These are phyloP conservation scores for Xylaria palmicola DNA, from an alignment of 495 filamentous ascomycete species.

Conservation along the genomic window DNA sequence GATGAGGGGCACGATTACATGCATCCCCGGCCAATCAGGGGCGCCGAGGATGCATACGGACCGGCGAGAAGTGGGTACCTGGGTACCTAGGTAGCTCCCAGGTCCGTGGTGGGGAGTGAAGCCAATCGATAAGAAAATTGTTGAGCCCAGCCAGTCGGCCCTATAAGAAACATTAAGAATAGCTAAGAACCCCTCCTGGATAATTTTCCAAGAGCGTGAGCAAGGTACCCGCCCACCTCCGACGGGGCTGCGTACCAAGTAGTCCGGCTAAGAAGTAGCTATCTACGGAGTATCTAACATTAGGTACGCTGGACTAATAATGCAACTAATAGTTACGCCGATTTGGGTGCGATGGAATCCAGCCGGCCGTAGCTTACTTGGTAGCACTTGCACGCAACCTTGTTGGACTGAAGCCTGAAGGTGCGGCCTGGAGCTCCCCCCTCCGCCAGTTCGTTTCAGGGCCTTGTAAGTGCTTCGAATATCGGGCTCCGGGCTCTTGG, in stretches of 20 bases:
- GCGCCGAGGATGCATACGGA: background rate
- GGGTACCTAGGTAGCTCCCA: background rate
- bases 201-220: background rate
- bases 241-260: background rate
- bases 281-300: background rate
- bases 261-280: background rate
- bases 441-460: background rate
- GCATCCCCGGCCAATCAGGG: background rate
- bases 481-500: background rate
- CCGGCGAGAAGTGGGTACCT: background rate
- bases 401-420: too few relatives aligned
- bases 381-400: too few relatives aligned
- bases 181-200: background rate
- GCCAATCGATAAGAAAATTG: conserved; percentile 9
- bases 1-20: conserved; percentile 2
- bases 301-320: background rate
- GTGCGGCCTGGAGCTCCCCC: too few relatives aligned
- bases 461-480: background rate
- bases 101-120: background rate
- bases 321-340: background rate
- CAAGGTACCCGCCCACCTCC: too few relatives aligned
- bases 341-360: background rate
- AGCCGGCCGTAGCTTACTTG: background rate
- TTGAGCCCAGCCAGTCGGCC: background rate
- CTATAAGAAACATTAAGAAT: background rate